A percentile compares a stretch with the other conserved stretches of the same genome.
phyloP scores from a whole-genome alignment of 2,329 filamentous ascomycete species.

The Elsinoe arachidis region DNA sequence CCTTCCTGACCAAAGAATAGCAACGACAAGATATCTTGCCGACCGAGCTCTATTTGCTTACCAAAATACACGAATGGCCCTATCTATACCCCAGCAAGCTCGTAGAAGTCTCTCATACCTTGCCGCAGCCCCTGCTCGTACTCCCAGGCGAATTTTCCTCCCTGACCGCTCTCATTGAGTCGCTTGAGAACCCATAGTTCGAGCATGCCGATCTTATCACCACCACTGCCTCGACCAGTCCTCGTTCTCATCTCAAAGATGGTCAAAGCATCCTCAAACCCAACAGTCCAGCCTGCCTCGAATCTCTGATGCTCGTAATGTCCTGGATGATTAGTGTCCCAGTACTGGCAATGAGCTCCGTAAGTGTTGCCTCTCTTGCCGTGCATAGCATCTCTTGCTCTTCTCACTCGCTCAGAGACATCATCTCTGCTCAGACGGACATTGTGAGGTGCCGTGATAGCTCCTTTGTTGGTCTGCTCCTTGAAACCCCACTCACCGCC shows the following conservation, averaged over 20 bases:
- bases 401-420: conserved; percentile 29
- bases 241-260: conserved; percentile 42
- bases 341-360: conserved; percentile 41
- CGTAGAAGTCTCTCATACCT: conserved; percentile 37
- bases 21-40: not conserved
- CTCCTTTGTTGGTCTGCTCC: conserved; percentile 40
- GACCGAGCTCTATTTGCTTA: not conserved
- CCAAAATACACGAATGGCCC: not conserved
- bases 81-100: conserved; percentile 21
- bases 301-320: conserved; percentile 46
- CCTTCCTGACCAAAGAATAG: not conserved
- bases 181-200: conserved; percentile 53
- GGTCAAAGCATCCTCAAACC: conserved; percentile 45
- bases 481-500: conserved; percentile 54
- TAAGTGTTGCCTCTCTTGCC: conserved; percentile 31
- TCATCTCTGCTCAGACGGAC: conserved; percentile 32
- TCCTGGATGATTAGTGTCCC: conserved; percentile 39
- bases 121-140: conserved; percentile 43
- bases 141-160: conserved; percentile 42
- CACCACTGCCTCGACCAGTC: conserved; percentile 26
- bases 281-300: conserved; percentile 47
- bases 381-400: conserved; percentile 34
- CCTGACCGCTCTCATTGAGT: conserved; percentile 42
- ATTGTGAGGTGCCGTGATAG: conserved; percentile 34
- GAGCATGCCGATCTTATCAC: conserved; percentile 48